These are phyloP conservation scores for Phlebiopsis flavidoalba DNA, from an alignment of 768 basidiomycete genomes.

Conservation along the genomic window DNA sequence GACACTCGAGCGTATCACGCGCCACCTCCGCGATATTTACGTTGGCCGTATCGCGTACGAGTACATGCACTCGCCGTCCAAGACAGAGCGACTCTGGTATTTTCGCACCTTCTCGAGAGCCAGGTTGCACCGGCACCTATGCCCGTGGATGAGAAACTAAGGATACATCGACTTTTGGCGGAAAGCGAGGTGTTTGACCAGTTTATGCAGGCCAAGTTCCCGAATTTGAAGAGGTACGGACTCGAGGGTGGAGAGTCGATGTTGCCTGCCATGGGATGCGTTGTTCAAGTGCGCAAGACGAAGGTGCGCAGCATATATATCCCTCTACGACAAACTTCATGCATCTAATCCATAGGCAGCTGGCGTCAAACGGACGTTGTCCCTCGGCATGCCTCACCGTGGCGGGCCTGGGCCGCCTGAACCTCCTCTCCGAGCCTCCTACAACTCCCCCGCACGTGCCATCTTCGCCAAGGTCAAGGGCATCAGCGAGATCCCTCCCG, in stretches of 20 bases:
- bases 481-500: slow-evolving; percentile 63
- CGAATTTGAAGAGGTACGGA: slow-evolving; percentile 83
- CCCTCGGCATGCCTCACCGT: slow-evolving; percentile 83
- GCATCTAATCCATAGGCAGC: slow-evolving; percentile 36
- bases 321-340: background rate
- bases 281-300: slow-evolving; percentile 65
- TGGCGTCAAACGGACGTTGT: slow-evolving; percentile 67
- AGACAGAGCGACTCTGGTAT: slow-evolving; percentile 87
- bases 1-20: slow-evolving; percentile 65
- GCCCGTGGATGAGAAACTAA: slow-evolving; percentile 38
- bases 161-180: slow-evolving; percentile 65
- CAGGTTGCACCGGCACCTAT: slow-evolving; percentile 24
- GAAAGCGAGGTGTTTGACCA: slow-evolving; percentile 79
- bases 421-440: no score
- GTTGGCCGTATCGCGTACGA: slow-evolving; percentile 87
- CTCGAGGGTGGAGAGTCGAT: slow-evolving; percentile 93
- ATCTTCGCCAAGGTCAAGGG: slow-evolving; percentile 89
- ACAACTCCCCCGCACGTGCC: slow-evolving; percentile 22
- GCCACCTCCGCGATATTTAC: slow-evolving; percentile 69
- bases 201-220: slow-evolving; percentile 85
- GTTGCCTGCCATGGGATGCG: slow-evolving; percentile 80
- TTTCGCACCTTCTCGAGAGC: slow-evolving; percentile 80
- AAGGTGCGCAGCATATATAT: slow-evolving; percentile 31
- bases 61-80: slow-evolving; percentile 85
- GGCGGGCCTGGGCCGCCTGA: slow-evolving; percentile 66